Percentiles rank a stretch among this genome's conserved stretches.
Conservation (phyloP, 2,329 filamentous ascomycete species). For the Chaetomiaceae sp. region DNA sequence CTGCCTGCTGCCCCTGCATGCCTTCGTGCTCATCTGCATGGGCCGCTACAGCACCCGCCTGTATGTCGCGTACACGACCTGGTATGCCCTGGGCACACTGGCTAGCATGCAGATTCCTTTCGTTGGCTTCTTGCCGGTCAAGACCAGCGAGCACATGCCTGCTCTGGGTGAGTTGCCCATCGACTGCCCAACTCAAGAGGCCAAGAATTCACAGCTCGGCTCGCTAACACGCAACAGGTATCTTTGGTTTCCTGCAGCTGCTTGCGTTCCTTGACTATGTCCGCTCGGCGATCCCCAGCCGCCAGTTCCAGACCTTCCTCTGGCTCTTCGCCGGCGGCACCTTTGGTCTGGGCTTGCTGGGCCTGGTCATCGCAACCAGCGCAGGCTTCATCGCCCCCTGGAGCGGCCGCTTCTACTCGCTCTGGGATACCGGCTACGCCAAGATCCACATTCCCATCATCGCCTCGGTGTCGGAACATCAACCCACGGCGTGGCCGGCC, state of each 20-base stretch:
- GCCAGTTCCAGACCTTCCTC: constrained; percentile 90
- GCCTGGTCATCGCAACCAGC: constrained; percentile 73
- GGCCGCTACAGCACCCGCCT: constrained; percentile 89
- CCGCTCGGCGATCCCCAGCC: constrained; percentile 79
- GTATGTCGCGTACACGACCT: constrained; percentile 96
- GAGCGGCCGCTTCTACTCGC: constrained; percentile 97
- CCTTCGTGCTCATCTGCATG: constrained; percentile 93
- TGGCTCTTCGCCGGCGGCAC: constrained; percentile 69
- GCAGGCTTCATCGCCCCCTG: constrained; percentile 92
- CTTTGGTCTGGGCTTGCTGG: constrained; percentile 73
- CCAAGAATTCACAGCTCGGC: too few relatives aligned
- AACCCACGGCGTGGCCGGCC: constrained; percentile 96
- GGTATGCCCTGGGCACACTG: constrained; percentile 93
- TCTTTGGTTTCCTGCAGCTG: constrained; percentile 93
- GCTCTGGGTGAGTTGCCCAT: constrained; percentile 64
- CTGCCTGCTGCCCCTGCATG: constrained; percentile 89
- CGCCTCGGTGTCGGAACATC: constrained; percentile 98
- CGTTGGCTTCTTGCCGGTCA: constrained; percentile 92
- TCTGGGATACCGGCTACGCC: constrained; percentile 97
- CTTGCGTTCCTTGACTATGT: constrained; percentile 90
- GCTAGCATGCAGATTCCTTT: constrained; percentile 99
- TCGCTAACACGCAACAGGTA: constrained; percentile 49
- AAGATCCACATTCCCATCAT: constrained; percentile 99
- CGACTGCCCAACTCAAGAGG: neutral
- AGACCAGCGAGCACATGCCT: constrained; percentile 98